Percentiles rank a stretch among this genome's conserved stretches.
Evolutionary conservation across 2,329 filamentous ascomycete genomes (phyloP).

Genomic region (Neonectria punicea): DNA sequence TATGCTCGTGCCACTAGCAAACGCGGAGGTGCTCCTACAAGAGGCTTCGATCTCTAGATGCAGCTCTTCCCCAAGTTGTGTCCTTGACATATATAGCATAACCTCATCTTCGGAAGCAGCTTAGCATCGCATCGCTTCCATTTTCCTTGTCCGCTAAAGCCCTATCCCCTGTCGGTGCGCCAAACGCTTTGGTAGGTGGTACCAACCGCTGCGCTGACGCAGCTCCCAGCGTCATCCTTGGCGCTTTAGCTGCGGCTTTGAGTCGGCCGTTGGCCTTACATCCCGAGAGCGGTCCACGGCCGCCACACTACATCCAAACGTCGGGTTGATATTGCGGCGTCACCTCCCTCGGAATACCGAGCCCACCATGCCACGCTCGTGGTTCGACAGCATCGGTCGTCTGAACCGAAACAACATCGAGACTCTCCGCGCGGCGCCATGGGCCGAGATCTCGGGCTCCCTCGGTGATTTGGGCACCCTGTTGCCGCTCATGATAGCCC

Average conservation of each 20-base stretch:
- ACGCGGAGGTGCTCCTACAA: not conserved
- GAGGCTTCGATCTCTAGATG: not conserved
- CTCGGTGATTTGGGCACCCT: slow-evolving; percentile 90
- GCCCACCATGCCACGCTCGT: slow-evolving; percentile 39
- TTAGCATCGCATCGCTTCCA: not conserved
- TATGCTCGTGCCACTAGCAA: not conserved
- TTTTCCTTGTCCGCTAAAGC: not conserved
- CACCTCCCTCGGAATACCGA: not conserved
- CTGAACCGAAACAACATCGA: slow-evolving; percentile 59
- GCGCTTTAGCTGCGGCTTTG: not conserved
- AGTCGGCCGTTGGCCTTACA: not conserved
- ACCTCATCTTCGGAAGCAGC: not conserved
- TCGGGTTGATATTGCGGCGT: not conserved
- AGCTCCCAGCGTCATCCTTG: not conserved
- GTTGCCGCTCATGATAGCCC: slow-evolving; percentile 87
- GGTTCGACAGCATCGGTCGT: slow-evolving; percentile 45
- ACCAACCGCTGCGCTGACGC: not conserved
- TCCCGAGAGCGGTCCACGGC: not conserved
- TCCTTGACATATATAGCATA: not conserved
- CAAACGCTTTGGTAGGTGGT: not conserved
- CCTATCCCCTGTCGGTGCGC: not conserved
- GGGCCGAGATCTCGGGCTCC: slow-evolving; percentile 86
- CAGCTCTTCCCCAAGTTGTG: slow-evolving; percentile 17
- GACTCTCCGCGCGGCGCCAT: slow-evolving; percentile 58
- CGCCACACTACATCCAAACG: not conserved